phyloP scores from a whole-genome alignment of 345 rosid species.

The Lagerstroemia speciosa region DNA sequence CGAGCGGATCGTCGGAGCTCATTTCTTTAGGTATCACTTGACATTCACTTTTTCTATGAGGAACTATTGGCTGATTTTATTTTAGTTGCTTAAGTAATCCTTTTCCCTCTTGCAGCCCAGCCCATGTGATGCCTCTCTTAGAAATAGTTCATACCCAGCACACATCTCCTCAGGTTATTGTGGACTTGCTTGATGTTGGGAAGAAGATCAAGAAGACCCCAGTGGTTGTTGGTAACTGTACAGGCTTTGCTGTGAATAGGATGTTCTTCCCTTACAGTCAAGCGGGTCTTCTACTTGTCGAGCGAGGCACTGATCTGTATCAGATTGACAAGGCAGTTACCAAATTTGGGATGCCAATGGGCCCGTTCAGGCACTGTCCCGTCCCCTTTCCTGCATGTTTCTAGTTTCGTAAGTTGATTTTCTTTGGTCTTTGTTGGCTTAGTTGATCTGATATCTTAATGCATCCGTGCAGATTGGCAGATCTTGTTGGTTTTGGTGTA shows the following conservation, averaged over 20 bases:
- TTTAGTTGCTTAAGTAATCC: not conserved
- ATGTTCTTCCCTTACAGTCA: constrained; percentile 21
- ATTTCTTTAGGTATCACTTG: constrained; percentile 19
- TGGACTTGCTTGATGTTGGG: constrained; percentile 19
- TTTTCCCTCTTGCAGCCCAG: constrained; percentile 18
- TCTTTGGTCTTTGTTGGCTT: not conserved
- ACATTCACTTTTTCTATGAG: not conserved
- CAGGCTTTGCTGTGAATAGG: constrained; percentile 20
- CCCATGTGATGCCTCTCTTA: constrained; percentile 20
- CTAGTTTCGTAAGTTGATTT: not conserved
- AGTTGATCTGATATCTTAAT: too few species aligned
- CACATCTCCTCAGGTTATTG: constrained; percentile 21
- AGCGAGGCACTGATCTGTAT: constrained; percentile 20
- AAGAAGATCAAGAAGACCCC: constrained; percentile 26
- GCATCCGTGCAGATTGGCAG: constrained; percentile 55
- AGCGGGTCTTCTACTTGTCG: constrained; percentile 19
- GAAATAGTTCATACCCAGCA: constrained; percentile 20
- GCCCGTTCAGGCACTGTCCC: constrained; percentile 22
- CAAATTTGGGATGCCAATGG: constrained; percentile 28
- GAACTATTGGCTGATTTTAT: not conserved
- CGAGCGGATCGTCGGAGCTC: constrained; percentile 19
- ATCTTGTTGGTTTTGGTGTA: constrained; percentile 93
- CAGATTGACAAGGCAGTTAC: constrained; percentile 15
- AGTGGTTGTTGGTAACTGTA: constrained; percentile 23
- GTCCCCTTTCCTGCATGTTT: not conserved